Percentiles rank a stretch among this genome's conserved stretches.
Conservation (phyloP, 2,329 filamentous ascomycete species). For the Penicillium sumatraense region DNA sequence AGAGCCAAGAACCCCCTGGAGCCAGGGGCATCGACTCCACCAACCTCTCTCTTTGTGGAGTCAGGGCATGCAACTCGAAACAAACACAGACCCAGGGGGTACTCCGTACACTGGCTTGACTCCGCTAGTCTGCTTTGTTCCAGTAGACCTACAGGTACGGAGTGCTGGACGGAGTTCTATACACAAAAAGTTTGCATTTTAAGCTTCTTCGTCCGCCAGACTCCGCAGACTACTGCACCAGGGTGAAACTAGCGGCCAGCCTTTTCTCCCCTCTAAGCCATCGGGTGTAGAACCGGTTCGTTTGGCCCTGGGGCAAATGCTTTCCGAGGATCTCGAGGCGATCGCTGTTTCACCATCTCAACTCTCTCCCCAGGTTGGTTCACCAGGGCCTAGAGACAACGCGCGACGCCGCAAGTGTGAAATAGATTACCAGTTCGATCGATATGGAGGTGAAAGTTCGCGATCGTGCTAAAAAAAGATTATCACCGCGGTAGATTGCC, state of each 20-base stretch:
- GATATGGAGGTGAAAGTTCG: background rate
- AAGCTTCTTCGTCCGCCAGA: conserved; percentile 13
- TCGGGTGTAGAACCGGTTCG: conserved; percentile 20
- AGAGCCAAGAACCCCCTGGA: background rate
- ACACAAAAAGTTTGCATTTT: conserved; percentile 7
- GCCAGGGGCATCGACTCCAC: conserved; percentile 3
- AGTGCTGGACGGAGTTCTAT: too few species aligned
- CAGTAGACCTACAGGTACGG: background rate
- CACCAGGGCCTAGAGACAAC: conserved; percentile 8
- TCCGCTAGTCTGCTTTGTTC: background rate
- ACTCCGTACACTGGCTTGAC: background rate
- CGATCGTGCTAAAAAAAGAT: conserved; percentile 14
- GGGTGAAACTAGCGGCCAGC: conserved; percentile 16
- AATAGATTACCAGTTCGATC: conserved; percentile 11
- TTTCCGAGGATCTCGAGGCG: conserved; percentile 16
- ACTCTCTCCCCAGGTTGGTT: conserved; percentile 8
- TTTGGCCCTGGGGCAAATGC: conserved; percentile 8
- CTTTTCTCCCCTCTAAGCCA: conserved; percentile 2
- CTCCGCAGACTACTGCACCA: conserved; percentile 20
- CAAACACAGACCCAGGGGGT: background rate
- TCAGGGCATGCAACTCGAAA: conserved; percentile 9
- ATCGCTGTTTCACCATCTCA: conserved; percentile 22
- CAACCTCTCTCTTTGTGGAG: background rate
- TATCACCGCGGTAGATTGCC: background rate
- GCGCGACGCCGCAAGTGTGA: conserved; percentile 9